Base-by-base conservation (phyloP, 176 grass and related monocot species). In the Oryza officinalis region DNA sequence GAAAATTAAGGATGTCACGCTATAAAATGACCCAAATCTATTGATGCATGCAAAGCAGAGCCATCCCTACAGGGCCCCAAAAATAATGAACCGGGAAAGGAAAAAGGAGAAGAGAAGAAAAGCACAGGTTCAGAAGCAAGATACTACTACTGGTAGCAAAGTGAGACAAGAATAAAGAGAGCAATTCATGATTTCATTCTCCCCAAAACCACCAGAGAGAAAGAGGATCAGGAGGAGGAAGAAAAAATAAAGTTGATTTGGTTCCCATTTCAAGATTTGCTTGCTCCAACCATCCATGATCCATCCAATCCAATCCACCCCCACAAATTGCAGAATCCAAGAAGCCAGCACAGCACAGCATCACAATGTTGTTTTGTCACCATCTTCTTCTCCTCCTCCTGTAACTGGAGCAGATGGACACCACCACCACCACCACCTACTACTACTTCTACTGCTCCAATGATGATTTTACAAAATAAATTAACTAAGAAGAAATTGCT, bases 191-290 rank as follows among this genome's bases (percentile, higher is more conserved):
- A 75, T 77, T 86, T 80, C 73, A 80, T 86, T 80, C 73, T 38
- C 18, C 30, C 28, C 63, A 75, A 75, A 17, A 82, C 76, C 44
- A 83, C 71, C 59, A 41, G 40, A 46, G 45, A 57, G 4, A 33
- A 54, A 59, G 4, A 83, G 52, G 15, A 50, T 50, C 1, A 69
- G 15, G 5, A 11, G 28, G 2, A 52, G 8, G 8, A 14, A 1
- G 37, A 22, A 67, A 67, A 33, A 76, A 71, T 13, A 80, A 87
- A 69, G 74, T 25, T 78, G 79, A 73, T 81, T 76, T 33, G 35
- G 40, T 81, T 74, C 76, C 82, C 73, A 65, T 75, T 74, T 33
- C 52, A 20, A 79, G 87, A 85, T 85, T 91, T 78, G 69, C 20
- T 89, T 78, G 61, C 14, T 89, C 28, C 63, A 40, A 63, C 72